Base-by-base conservation (phyloP, 1,139 yeast genomes). In the Geotrichum histeridarum region DNA sequence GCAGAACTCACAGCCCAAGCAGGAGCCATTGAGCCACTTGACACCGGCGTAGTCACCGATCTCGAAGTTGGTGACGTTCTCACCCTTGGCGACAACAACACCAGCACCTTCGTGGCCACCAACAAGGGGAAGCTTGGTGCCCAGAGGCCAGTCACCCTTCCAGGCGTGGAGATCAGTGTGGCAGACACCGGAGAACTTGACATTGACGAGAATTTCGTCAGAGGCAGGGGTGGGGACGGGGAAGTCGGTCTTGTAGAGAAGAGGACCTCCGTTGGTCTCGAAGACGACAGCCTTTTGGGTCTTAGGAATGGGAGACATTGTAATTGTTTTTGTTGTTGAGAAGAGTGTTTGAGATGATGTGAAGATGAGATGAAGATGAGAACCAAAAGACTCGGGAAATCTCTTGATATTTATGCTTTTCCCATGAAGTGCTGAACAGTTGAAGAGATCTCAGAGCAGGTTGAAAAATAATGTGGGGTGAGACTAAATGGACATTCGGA, bases 31-130 rank as follows among this genome's bases (percentile, higher is more conserved):
- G 70, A 84, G 64, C 79, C 79, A 77, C 71, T 86, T 85, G 67
- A 85, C 75, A 68, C 93, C 94, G 57, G 93, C 94, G 53, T 70
- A 75, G 69, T 86, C 93, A 66, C 94, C 94, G 64, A 84, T 70
- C 67, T 84, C 78, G 75, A 86, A 84, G 68, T 84, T 83, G 64
- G 73, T 77, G 62, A 85, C 94, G 61, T 80, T 77, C 44, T 74
- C 74, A 67, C 93, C 94, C 67, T 75, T 80, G 62, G 78, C 89
- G 57, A 84, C 91, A 60, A 86, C 93, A 39, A 81, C 80, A 72
- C 94, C 94, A 39, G 91, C 90, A 73, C 93, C 93, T 73, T 86
- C 94, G 76, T 86, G 94, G 66, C 94, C 94, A 60, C 89, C 90
- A 53, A 84, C 87, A 62, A 83, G 73, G 22, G 89, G 89, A 60